phyloP scores from a whole-genome alignment of 768 basidiomycete genomes.

The Hortiboletus flavorubellus region DNA sequence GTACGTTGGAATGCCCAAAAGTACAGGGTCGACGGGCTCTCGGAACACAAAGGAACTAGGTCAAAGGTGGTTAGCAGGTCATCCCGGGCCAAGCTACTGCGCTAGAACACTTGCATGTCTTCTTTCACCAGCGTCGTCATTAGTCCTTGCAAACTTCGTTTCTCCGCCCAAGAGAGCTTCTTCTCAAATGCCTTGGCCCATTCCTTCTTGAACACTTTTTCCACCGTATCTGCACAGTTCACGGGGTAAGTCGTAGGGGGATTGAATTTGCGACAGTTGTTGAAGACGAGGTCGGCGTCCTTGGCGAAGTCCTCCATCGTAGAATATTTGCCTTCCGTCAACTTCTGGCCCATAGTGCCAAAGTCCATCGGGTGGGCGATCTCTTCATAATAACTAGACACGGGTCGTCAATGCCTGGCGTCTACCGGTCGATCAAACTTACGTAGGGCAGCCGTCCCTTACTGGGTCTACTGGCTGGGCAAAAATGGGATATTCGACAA shows the following conservation, averaged over 20 bases:
- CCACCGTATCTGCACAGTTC: slow-evolving; percentile 67
- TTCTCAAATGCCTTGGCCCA: slow-evolving; percentile 76
- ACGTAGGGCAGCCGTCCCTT: slow-evolving; percentile 88
- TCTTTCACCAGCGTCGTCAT: slow-evolving; percentile 71
- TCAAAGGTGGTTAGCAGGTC: background rate
- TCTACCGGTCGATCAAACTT: slow-evolving; percentile 31
- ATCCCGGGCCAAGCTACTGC: background rate
- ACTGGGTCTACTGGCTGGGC: slow-evolving; percentile 79
- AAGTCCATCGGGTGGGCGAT: slow-evolving; percentile 94
- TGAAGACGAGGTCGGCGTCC: slow-evolving; percentile 80
- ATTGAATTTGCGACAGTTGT: slow-evolving; percentile 93
- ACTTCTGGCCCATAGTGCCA: slow-evolving; percentile 69
- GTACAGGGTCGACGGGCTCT: slow-evolving; percentile 85
- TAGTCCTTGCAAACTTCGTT: slow-evolving; percentile 68
- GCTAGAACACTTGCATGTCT: slow-evolving; percentile 46
- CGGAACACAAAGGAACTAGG: slow-evolving; percentile 72
- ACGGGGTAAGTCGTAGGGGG: slow-evolving; percentile 74
- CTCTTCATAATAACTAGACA: slow-evolving; percentile 81
- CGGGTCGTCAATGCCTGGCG: background rate
- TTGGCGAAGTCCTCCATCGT: slow-evolving; percentile 79
- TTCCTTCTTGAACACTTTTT: slow-evolving; percentile 76
- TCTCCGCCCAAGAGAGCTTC: slow-evolving; percentile 76
- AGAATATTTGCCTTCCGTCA: slow-evolving; percentile 63
- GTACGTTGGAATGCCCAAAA: slow-evolving; percentile 82
- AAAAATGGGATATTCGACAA: slow-evolving; percentile 74